phyloP scores from a whole-genome alignment of 257 asterid genomes.

The Plantago elongata region DNA sequence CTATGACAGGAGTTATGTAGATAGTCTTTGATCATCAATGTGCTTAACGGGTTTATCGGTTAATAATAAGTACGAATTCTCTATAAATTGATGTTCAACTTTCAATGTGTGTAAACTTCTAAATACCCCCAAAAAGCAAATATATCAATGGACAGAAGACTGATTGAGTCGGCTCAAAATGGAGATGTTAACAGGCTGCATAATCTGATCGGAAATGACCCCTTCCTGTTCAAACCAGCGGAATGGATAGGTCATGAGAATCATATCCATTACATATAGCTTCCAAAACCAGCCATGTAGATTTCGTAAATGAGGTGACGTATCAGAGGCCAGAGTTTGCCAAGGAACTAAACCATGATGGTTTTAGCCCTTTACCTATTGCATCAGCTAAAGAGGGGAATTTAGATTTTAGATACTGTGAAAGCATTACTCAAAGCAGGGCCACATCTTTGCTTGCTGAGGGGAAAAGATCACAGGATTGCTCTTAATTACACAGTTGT shows the following conservation, averaged over 20 bases:
- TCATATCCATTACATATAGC: constrained; percentile 26
- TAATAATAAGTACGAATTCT: too few species aligned
- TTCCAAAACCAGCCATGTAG: constrained; percentile 16
- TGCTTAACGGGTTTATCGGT: too few species aligned
- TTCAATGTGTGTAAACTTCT: too few species aligned
- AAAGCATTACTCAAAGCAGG: constrained; percentile 8
- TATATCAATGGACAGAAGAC: too few species aligned
- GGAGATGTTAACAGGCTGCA: too few species aligned
- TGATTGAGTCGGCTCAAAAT: too few species aligned
- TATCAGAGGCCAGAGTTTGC: constrained; percentile 11
- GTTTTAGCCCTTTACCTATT: constrained; percentile 24
- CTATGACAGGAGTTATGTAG: too few species aligned
- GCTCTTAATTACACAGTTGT: constrained; percentile 23
- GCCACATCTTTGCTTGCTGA: constrained; percentile 10
- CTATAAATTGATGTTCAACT: too few species aligned
- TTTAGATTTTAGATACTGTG: constrained; percentile 21
- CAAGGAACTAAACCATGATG: constrained; percentile 17
- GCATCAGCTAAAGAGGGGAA: constrained; percentile 24
- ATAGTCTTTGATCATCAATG: too few species aligned
- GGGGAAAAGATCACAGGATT: constrained; percentile 19
- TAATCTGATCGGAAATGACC: too few species aligned
- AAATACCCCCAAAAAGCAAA: too few species aligned
- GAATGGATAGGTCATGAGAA: background rate
- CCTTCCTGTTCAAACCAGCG: too few species aligned
- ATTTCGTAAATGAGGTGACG: constrained; percentile 16